Evolutionary conservation across 2,329 filamentous ascomycete genomes (phyloP), one percentile per base, ranked within the genome.

Genomic region (Coleophoma eucalyptorum): DNA sequence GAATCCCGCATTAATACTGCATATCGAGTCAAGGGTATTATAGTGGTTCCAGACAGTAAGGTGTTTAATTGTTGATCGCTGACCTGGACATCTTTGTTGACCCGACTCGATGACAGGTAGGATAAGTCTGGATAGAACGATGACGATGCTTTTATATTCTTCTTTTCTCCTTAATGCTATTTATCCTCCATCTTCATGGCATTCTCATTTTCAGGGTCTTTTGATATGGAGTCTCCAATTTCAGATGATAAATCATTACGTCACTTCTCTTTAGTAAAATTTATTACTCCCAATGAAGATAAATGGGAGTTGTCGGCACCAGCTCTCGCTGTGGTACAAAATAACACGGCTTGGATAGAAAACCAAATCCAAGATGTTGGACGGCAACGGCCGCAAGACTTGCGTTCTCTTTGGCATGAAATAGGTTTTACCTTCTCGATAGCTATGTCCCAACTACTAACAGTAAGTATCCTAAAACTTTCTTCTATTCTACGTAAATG

Each of bases 341-440:
- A 8, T 35, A 35, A 35, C 33, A 35, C 33, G 15, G 15, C 8
- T 45, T 45, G 8, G 20, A 45, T 26, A 26, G 43, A 26, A 20
- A 26, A 26, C n/a, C n/a, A 21, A 16, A 20, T 26, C 16, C 16
- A 16, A 5, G 43, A 26, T 45, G 66, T 65, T 38, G 69, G 69
- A 7, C 38, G 69, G 21, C 58, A 35, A 35, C 68, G 80, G 18
- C 80, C 80, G 11, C 64, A 70, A 8, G 67, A 66, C 38, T 81
- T 83, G 60, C 63, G 64, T 13, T 71, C 71, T 2, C 56, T 68
- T 34, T 75, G 71, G 69, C 64, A 74, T 10, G 80, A 83, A 59
- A 50, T 78, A 15, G 75, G 72, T 7, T 83, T 83, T 59, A 73
- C 76, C 58, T 80, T 81, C 57, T 77, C 77, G 0, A 72, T 81